These are phyloP conservation scores for Penicillium vulpinum DNA, from an alignment of 2,329 filamentous ascomycete genomes.

Conservation along the genomic window DNA sequence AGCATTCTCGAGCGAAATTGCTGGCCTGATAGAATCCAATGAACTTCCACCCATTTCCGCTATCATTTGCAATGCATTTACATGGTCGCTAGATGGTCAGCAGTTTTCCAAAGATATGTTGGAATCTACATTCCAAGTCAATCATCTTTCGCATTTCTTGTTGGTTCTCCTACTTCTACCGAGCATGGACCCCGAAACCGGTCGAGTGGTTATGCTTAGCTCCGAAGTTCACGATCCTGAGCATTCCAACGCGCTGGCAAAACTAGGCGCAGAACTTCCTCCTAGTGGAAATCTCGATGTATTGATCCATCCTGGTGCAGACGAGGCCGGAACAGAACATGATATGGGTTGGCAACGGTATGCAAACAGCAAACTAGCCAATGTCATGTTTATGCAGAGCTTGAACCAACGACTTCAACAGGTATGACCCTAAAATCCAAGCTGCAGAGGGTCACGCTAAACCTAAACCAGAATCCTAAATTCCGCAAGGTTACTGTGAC, in stretches of 20 bases:
- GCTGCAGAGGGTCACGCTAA: too few relatives aligned
- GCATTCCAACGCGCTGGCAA: background rate
- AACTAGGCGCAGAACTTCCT: slow-evolving; percentile 3
- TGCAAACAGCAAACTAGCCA: slow-evolving; percentile 11
- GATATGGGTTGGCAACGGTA: slow-evolving; percentile 15
- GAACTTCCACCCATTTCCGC: slow-evolving; percentile 6
- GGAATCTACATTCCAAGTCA: slow-evolving; percentile 12
- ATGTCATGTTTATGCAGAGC: slow-evolving; percentile 14
- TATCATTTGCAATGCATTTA: slow-evolving; percentile 15
- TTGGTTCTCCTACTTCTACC: slow-evolving; percentile 8
- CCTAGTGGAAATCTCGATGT: background rate
- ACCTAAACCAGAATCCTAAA: background rate
- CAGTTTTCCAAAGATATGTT: slow-evolving; percentile 3
- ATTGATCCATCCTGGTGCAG: slow-evolving; percentile 4
- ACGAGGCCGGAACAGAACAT: slow-evolving; percentile 5
- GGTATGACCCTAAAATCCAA: too few relatives aligned
- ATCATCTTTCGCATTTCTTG: slow-evolving; percentile 10
- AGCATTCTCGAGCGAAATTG: background rate
- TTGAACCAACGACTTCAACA: slow-evolving; percentile 7
- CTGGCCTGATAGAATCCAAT: background rate
- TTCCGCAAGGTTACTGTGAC: slow-evolving; percentile 6
- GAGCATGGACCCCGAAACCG: slow-evolving; percentile 7
- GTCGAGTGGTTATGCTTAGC: slow-evolving; percentile 9
- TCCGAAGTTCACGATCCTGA: slow-evolving; percentile 14
- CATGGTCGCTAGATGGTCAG: slow-evolving; percentile 7